A percentile compares a stretch with the other conserved stretches of the same genome.
These are phyloP conservation scores for Passiflora organensis DNA, from an alignment of 345 rosid species.

Conservation along the genomic window DNA sequence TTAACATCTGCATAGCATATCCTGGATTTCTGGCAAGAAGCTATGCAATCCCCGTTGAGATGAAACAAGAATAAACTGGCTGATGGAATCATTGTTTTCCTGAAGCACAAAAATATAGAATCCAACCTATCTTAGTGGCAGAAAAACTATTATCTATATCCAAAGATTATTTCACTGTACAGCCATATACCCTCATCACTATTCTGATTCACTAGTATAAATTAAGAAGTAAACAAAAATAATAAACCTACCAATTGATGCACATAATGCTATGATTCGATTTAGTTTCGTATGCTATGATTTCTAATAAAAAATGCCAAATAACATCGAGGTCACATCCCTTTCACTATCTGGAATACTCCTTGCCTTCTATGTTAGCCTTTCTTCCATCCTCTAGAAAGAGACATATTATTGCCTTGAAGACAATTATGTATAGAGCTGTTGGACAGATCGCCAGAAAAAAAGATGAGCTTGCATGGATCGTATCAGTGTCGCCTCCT, in stretches of 20 bases:
- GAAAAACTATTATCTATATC: slow-evolving; percentile 13
- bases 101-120: slow-evolving; percentile 4
- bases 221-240: slow-evolving; percentile 28
- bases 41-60: slow-evolving; percentile 30
- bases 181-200: slow-evolving; percentile 27
- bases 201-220: slow-evolving; percentile 39
- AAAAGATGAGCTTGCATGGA: background rate
- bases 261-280: slow-evolving; percentile 12
- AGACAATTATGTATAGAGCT: slow-evolving; percentile 2
- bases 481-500: background rate
- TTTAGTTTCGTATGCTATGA: slow-evolving; percentile 18
- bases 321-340: slow-evolving; percentile 6
- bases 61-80: slow-evolving; percentile 4
- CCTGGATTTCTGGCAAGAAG: too few relatives aligned
- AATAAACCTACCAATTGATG: slow-evolving; percentile 23
- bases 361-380: slow-evolving; percentile 20
- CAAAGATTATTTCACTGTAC: slow-evolving; percentile 40
- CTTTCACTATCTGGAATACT: slow-evolving; percentile 7
- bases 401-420: background rate
- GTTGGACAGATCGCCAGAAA: background rate
- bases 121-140: background rate
- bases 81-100: too few relatives aligned
- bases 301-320: slow-evolving; percentile 6
- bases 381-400: slow-evolving; percentile 4
- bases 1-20: too few relatives aligned